These are phyloP conservation scores for Neobulgaria alba DNA, from an alignment of 2,329 filamentous ascomycete species.

Conservation along the genomic window DNA sequence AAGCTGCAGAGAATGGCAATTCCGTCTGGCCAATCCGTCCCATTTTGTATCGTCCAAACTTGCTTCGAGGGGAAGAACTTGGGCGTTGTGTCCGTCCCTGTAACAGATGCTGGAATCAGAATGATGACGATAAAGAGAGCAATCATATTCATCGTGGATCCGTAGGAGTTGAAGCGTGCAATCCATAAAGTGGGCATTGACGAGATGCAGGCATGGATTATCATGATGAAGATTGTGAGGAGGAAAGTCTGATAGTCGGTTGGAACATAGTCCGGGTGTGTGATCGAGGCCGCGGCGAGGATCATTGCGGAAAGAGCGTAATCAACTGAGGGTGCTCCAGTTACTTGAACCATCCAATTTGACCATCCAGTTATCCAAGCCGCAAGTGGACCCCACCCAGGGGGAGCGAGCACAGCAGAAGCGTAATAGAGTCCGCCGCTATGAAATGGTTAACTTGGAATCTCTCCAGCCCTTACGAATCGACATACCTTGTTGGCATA, in stretches of 20 bases:
- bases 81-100: slow-evolving; percentile 38
- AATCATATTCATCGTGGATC: slow-evolving; percentile 63
- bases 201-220: slow-evolving; percentile 58
- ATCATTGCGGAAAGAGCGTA: slow-evolving; percentile 63
- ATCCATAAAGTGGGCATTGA: slow-evolving; percentile 65
- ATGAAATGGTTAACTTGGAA: neutral
- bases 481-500: slow-evolving; percentile 54
- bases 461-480: neutral
- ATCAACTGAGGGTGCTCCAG: slow-evolving; percentile 57
- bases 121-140: slow-evolving; percentile 59
- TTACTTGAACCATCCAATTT: slow-evolving; percentile 61
- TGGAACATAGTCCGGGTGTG: slow-evolving; percentile 56
- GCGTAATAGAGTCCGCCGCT: slow-evolving; percentile 67
- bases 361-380: slow-evolving; percentile 64
- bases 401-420: slow-evolving; percentile 59
- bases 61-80: slow-evolving; percentile 47
- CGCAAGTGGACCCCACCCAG: slow-evolving; percentile 56
- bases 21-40: slow-evolving; percentile 59
- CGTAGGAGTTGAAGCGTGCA: slow-evolving; percentile 60
- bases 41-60: slow-evolving; percentile 61
- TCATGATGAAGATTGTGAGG: slow-evolving; percentile 57
- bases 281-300: slow-evolving; percentile 60
- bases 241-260: slow-evolving; percentile 60
- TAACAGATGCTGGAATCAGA: slow-evolving; percentile 52
- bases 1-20: slow-evolving; percentile 65